These are phyloP conservation scores for Pichia sp. DNA, from an alignment of 1,139 yeast genomes.

Conservation along the genomic window DNA sequence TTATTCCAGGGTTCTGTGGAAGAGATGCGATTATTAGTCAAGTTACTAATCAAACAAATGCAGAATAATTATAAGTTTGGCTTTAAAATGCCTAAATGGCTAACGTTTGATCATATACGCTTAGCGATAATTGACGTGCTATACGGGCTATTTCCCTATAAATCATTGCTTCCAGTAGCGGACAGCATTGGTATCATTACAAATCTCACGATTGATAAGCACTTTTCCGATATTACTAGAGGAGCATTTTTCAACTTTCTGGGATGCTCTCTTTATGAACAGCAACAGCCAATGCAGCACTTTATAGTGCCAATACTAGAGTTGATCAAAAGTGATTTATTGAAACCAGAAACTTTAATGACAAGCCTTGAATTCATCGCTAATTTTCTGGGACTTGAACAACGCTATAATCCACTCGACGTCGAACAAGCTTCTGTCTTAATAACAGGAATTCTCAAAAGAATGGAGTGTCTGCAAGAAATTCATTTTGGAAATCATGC, in stretches of 20 bases:
- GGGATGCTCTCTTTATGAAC: slow-evolving; percentile 8
- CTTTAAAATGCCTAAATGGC: slow-evolving; percentile 34
- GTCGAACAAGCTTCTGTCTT: too few species aligned
- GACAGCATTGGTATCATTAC: slow-evolving; percentile 3
- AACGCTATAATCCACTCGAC: too few species aligned
- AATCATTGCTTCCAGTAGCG: slow-evolving; percentile 38
- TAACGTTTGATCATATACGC: slow-evolving; percentile 55
- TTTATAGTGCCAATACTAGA: slow-evolving; percentile 8
- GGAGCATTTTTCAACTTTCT: slow-evolving; percentile 6
- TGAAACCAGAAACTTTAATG: slow-evolving; percentile 1
- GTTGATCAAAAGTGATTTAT: slow-evolving; percentile 4
- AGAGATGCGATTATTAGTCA: slow-evolving; percentile 33
- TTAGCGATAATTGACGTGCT: slow-evolving; percentile 58
- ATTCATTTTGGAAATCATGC: too few species aligned
- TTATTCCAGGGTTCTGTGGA: slow-evolving; percentile 39
- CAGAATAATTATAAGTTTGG: slow-evolving; percentile 39
- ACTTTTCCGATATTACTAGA: slow-evolving; percentile 7
- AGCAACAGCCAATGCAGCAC: slow-evolving; percentile 4
- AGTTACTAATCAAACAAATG: slow-evolving; percentile 54
- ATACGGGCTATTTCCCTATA: slow-evolving; percentile 64
- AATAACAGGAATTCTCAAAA: too few species aligned
- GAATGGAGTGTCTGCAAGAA: too few species aligned
- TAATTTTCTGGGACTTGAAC: background rate
- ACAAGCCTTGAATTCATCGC: slow-evolving; percentile 3
- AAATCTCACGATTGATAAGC: slow-evolving; percentile 8